Conservation (phyloP, 2,329 filamentous ascomycete genomes). For the Monilinia laxa region DNA sequence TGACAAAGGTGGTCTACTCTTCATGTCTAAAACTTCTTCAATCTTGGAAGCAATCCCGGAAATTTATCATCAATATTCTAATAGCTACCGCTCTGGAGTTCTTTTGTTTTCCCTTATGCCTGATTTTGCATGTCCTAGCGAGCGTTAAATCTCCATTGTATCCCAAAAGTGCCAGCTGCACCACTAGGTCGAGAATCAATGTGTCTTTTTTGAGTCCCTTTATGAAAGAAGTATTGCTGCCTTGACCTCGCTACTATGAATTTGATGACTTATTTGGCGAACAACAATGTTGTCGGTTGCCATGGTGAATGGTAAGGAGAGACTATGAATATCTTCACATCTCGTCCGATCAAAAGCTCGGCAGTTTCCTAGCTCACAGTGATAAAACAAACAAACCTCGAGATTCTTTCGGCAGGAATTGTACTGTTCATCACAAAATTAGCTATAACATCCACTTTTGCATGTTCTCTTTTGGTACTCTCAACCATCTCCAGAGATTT, state of each 20-base stretch:
- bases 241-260: not conserved
- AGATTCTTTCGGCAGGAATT: not conserved
- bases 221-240: not conserved
- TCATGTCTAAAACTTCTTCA: too few relatives aligned
- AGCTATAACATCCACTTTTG: not conserved
- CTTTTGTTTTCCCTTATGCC: too few relatives aligned
- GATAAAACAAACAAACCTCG: not conserved
- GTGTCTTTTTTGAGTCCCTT: too few relatives aligned
- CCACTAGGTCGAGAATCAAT: not conserved
- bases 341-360: constrained; percentile 7
- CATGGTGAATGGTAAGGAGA: not conserved
- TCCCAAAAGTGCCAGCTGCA: not conserved
- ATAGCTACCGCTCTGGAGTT: too few relatives aligned
- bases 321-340: not conserved
- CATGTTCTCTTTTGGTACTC: not conserved
- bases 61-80: too few relatives aligned
- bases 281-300: not conserved
- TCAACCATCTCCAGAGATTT: not conserved
- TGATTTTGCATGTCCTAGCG: too few relatives aligned
- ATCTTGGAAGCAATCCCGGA: too few relatives aligned
- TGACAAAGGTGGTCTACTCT: too few relatives aligned
- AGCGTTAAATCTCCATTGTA: not conserved
- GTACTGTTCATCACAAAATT: not conserved
- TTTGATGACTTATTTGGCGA: not conserved
- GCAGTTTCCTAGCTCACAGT: constrained; percentile 4